Evolutionary conservation across 805 yeast genomes (phyloP).

Genomic region (Nematodospora valgi): DNA sequence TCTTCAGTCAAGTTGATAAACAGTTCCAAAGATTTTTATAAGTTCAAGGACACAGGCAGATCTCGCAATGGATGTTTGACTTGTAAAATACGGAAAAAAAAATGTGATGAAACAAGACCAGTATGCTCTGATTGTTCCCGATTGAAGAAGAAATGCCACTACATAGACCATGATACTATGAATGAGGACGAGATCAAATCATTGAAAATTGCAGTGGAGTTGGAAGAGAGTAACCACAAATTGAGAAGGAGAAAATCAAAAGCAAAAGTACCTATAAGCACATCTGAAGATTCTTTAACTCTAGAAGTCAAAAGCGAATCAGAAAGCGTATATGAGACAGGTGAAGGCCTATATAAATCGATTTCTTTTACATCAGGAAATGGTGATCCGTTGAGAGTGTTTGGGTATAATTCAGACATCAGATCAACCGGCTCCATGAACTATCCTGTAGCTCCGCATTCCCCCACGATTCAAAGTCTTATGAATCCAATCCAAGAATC

Average conservation of each 20-base stretch:
- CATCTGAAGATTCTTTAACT: no score
- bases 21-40: conserved; percentile 13
- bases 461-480: conserved; percentile 10
- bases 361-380: background rate
- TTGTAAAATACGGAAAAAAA: conserved; percentile 62
- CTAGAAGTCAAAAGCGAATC: background rate
- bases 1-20: conserved; percentile 13
- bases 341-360: background rate
- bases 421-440: conserved; percentile 7
- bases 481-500: conserved; percentile 9
- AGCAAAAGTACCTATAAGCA: conserved; percentile 1
- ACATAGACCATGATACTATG: conserved; percentile 44
- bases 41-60: conserved; percentile 23
- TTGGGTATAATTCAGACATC: conserved; percentile 11
- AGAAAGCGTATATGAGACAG: no score
- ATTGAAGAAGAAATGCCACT: conserved; percentile 45
- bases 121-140: conserved; percentile 49
- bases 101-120: conserved; percentile 52
- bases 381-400: conserved; percentile 7
- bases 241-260: conserved; percentile 34
- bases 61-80: conserved; percentile 65
- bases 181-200: conserved; percentile 30
- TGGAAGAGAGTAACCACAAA: conserved; percentile 40
- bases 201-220: conserved; percentile 34
- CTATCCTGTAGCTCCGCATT: conserved; percentile 5